A percentile compares a stretch with the other conserved stretches of the same genome.
These are phyloP conservation scores for Yamadazyma kanchanaburiensis DNA, from an alignment of 1,139 yeast genomes.

Conservation along the genomic window DNA sequence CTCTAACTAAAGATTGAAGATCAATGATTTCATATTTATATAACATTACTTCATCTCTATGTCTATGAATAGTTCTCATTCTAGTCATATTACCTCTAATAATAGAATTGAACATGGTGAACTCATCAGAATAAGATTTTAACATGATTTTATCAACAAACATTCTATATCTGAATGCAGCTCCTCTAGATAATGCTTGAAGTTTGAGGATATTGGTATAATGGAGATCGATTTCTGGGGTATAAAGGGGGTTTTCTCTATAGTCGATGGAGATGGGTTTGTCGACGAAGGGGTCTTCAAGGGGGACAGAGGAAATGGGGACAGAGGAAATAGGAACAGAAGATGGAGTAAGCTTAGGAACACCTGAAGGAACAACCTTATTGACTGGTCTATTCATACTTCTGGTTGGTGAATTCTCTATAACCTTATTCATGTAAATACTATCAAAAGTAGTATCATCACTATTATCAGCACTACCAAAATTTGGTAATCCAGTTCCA, in stretches of 20 bases:
- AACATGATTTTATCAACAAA: constrained; percentile 61
- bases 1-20: constrained; percentile 37
- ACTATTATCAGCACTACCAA: constrained; percentile 43
- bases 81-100: constrained; percentile 41
- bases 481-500: constrained; percentile 62
- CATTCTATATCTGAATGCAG: constrained; percentile 57
- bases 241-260: constrained; percentile 14
- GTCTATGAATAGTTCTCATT: constrained; percentile 34
- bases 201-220: constrained; percentile 33
- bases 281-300: constrained; percentile 13
- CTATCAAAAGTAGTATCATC: constrained; percentile 15
- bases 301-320: constrained; percentile 1
- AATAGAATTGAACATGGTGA: constrained; percentile 32
- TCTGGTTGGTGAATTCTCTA: constrained; percentile 13
- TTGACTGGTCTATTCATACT: constrained; percentile 4
- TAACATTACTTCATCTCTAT: constrained; percentile 31
- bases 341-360: neutral
- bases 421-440: constrained; percentile 22
- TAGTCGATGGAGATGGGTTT: constrained; percentile 3
- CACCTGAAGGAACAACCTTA: neutral
- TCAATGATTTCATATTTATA: constrained; percentile 25
- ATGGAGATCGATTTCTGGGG: constrained; percentile 24
- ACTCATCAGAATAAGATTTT: constrained; percentile 49
- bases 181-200: constrained; percentile 67
- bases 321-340: neutral